Conservation (phyloP, 1,284 basidiomycete genomes). For the Athelia sp. region DNA sequence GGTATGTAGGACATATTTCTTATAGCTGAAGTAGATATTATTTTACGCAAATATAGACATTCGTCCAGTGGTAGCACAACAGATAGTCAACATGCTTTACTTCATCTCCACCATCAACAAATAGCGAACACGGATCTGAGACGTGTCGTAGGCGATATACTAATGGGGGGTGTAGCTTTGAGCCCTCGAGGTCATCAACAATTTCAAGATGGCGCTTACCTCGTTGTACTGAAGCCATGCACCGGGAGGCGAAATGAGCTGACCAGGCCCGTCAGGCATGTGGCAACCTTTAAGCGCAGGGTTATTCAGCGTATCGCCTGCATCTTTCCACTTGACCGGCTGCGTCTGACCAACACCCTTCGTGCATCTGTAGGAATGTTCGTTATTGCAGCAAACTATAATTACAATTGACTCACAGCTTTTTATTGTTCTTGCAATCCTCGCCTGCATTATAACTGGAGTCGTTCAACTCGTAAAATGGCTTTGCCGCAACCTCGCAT, state of each 20-base stretch:
- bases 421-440: constrained; percentile 37
- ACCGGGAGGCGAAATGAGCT: constrained; percentile 25
- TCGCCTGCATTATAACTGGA: constrained; percentile 49
- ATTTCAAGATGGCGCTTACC: constrained; percentile 30
- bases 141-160: constrained; percentile 38
- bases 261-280: constrained; percentile 51
- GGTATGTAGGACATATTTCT: too few relatives aligned
- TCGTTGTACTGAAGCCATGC: constrained; percentile 48
- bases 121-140: constrained; percentile 37
- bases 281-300: constrained; percentile 45
- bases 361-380: constrained; percentile 32
- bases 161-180: constrained; percentile 11
- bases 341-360: constrained; percentile 50
- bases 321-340: constrained; percentile 57
- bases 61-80: too few relatives aligned
- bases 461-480: constrained; percentile 42
- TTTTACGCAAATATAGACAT: too few relatives aligned
- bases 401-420: constrained; percentile 20
- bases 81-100: not conserved
- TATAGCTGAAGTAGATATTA: too few relatives aligned
- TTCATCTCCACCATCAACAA: constrained; percentile 38
- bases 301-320: constrained; percentile 45
- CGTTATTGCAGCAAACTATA: not conserved
- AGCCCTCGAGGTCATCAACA: too few relatives aligned
- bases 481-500: constrained; percentile 55